Base-by-base conservation (phyloP, 139 green algal genomes). In the Monoraphidium neglectum region DNA sequence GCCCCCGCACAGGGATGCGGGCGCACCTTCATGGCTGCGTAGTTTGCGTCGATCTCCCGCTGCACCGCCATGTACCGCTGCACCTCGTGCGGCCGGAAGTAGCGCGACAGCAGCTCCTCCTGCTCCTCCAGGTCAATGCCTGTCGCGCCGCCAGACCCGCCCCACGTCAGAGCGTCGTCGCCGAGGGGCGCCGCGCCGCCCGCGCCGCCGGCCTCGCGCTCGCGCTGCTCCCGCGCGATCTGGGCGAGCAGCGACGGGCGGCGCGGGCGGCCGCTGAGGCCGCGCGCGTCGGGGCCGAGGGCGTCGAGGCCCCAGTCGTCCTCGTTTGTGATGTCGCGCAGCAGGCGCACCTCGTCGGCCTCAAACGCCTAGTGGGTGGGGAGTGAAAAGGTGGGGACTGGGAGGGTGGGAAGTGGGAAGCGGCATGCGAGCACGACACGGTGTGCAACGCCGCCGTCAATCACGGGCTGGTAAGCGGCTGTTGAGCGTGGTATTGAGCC, bases 31-130 rank as follows among this genome's bases (percentile, higher is more conserved):
- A 92, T 49, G 4, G 72, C 66, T 30, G 74, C 72, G 0, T 65
- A 32, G n/a, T 88, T 82, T 36, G 78, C 76, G 23, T 85, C 70
- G 0, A 87, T 79, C 26, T 77, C 83, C 1, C 63, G 54, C 74
- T 92, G 87, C 15, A 87, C 82, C 36, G 70, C 72, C 77, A 87
- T 80, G n/a, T 89, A 81, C 77, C 87, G 70, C 65, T 84, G 80
- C 15, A 86, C 85, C 85, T 90, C 80, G 69, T 87, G 73, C 26
- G 81, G 82, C 51, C 80, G 84, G 72, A 87, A 88, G 38, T 87
- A 77, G 49, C 86, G 71, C 15, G 18, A 2, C 68, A 88, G 82
- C 49, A 90, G 57, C 1, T 63, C 74, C 71, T 87, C 85, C 74
- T 90, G 82, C 82, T 81, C 82, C 33, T 87, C 80, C 38, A 90